Evolutionary conservation across 306 rosid genomes (phyloP), one percentile per base, ranked within the genome.

Genomic region (Abrus precatorius): DNA sequence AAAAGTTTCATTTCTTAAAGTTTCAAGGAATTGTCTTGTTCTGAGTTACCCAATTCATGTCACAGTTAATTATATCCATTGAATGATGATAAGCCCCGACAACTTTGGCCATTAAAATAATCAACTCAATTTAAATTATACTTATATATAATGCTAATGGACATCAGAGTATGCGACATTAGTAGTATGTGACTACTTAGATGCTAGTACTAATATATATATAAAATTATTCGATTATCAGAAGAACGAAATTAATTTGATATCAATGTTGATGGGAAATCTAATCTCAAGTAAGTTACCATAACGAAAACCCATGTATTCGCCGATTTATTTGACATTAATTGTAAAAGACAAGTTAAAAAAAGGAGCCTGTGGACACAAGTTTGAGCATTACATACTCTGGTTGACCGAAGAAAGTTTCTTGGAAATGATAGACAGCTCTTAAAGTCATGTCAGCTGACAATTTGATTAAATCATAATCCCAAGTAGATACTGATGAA

Each of bases 401-500:
- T 40, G 60, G 75, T 72, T 80, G 89, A 83, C 89, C 68, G 52
- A 49, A 71, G 73, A 70, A 79, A 86, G 70, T 77, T 83, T 83
- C 81, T 83, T 86, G 89, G 85, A 86, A 83, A 83, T 79, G 82
- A 75, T 29, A 65, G 29, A 54, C 52, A 78, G 48, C 78, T 56
- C 74, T 33, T 40, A 55, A 55, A 75, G 75, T 48, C 63, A 43
- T 72, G 82, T 69, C 85, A 61, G 61, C 50, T n/a, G 59, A 82
- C 67, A 78, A 69, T 64, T 64, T 78, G 75, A 82, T 85, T 66
- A 77, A 81, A 74, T 54, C 84, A 69, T 69, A 78, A 79, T 74
- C 86, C 84, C 80, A 49, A 86, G 80, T 82, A 79, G 89, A 83
- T 86, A 63, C 78, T 64, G 65, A 48, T 79, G 78, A 83, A 80